These are phyloP conservation scores for Begonia loranthoides DNA, from an alignment of 306 rosid genomes.

Conservation along the genomic window DNA sequence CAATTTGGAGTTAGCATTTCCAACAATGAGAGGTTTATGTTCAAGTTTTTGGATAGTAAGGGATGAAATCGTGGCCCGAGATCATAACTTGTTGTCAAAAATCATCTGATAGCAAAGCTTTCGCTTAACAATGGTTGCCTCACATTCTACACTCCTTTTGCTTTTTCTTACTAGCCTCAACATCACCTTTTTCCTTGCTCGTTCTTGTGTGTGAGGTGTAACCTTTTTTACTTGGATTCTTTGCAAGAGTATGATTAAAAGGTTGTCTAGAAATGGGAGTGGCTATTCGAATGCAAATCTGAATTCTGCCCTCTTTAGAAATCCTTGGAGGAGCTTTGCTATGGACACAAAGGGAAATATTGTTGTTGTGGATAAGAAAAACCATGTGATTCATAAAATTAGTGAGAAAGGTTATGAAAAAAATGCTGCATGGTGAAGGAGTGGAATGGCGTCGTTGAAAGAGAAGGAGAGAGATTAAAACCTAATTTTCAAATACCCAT, in stretches of 20 bases:
- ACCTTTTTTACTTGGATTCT: not conserved
- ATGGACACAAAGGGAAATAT: constrained; percentile 44
- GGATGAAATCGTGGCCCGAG: too few species aligned
- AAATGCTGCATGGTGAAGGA: too few species aligned
- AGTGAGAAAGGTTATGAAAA: constrained; percentile 37
- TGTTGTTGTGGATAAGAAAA: constrained; percentile 45
- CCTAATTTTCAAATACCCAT: too few species aligned
- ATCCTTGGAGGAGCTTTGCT: constrained; percentile 51
- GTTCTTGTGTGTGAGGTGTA: not conserved
- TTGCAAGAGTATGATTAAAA: constrained; percentile 27
- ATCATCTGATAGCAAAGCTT: too few species aligned
- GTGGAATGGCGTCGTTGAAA: too few species aligned
- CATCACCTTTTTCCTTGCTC: constrained; percentile 11
- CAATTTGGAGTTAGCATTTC: too few species aligned
- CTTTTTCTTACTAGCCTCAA: constrained; percentile 13
- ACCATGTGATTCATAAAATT: constrained; percentile 41
- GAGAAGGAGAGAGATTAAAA: too few species aligned
- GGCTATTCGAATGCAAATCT: constrained; percentile 50
- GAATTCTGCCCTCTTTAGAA: constrained; percentile 25
- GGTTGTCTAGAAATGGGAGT: constrained; percentile 20
- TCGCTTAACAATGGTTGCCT: constrained; percentile 15
- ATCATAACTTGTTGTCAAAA: too few species aligned
- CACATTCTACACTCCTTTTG: constrained; percentile 8
- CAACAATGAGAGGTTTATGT: too few species aligned
- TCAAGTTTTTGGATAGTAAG: too few species aligned